A percentile compares a stretch with the other conserved stretches of the same genome.
Conservation (phyloP, 768 basidiomycete genomes). For the Crassisporium funariophilum region DNA sequence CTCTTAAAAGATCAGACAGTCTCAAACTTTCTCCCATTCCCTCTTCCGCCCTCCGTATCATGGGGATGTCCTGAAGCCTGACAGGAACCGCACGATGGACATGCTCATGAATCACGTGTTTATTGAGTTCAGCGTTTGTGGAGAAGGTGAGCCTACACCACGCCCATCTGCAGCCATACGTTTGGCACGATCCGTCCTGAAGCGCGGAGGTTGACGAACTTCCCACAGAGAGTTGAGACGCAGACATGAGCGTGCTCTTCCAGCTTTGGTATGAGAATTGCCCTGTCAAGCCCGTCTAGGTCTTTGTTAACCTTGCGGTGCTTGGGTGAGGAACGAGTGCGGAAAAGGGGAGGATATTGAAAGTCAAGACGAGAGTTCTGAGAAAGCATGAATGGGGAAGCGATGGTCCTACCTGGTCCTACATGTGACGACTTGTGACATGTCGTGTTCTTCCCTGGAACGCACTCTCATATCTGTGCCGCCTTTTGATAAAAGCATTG, state of each 20-base stretch:
- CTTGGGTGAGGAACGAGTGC: too few relatives aligned
- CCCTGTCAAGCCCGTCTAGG: too few relatives aligned
- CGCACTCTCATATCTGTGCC: slow-evolving; percentile 14
- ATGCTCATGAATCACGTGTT: slow-evolving; percentile 53
- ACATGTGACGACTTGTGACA: slow-evolving; percentile 17
- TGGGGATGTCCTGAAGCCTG: slow-evolving; percentile 43
- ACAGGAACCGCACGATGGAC: slow-evolving; percentile 46
- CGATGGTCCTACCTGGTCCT: too few relatives aligned
- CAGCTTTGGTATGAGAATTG: too few relatives aligned
- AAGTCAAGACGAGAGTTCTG: too few relatives aligned
- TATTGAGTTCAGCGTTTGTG: slow-evolving; percentile 37
- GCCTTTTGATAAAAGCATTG: slow-evolving; percentile 35
- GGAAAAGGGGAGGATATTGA: too few relatives aligned
- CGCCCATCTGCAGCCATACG: slow-evolving; percentile 50
- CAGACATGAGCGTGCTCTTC: too few relatives aligned
- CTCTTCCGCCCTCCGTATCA: slow-evolving; percentile 46
- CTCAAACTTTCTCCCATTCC: slow-evolving; percentile 41
- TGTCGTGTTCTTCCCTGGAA: slow-evolving; percentile 11
- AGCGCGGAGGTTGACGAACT: too few relatives aligned
- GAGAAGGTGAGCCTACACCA: slow-evolving; percentile 51
- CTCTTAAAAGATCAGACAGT: slow-evolving; percentile 13
- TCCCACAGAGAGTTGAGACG: too few relatives aligned
- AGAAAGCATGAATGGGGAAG: too few relatives aligned
- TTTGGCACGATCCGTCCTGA: slow-evolving; percentile 1
- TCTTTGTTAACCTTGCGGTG: too few relatives aligned